A percentile compares a stretch with the other conserved stretches of the same genome.
These are phyloP conservation scores for Tulasnella sp. DNA, from an alignment of 768 basidiomycete species.

Conservation along the genomic window DNA sequence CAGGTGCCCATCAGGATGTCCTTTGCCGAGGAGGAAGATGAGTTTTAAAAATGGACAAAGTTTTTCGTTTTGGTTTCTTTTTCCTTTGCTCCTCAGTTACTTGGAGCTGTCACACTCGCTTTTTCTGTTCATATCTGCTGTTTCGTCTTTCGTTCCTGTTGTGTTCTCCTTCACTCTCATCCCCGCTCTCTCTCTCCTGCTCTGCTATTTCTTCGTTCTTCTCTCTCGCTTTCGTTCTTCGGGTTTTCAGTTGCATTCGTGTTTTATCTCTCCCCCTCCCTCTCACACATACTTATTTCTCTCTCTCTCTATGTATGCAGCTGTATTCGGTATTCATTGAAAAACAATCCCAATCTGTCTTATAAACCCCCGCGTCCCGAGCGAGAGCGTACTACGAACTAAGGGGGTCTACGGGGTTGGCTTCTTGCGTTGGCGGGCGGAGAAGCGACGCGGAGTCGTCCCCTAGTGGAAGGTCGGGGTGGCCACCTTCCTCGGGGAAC, in stretches of 20 bases:
- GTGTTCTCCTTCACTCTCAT: neutral
- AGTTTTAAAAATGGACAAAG: neutral
- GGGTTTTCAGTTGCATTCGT: neutral
- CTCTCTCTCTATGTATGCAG: neutral
- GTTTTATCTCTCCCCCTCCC: neutral
- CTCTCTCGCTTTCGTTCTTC: neutral
- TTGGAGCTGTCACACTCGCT: neutral
- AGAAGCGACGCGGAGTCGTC: neutral
- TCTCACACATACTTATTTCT: conserved; percentile 3
- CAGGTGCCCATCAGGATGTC: conserved; percentile 17
- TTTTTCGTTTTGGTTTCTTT: too few relatives aligned
- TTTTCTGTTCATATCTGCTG: neutral
- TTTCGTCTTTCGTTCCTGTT: neutral
- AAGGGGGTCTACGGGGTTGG: neutral
- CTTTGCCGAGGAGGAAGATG: conserved; percentile 7
- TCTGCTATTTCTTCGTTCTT: neutral
- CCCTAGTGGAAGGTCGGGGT: neutral
- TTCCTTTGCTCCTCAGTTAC: neutral
- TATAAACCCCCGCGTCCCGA: neutral
- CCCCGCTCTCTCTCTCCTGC: neutral
- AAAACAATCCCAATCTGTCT: neutral
- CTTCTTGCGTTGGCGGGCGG: neutral
- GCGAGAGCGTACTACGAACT: neutral
- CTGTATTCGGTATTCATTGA: neutral
- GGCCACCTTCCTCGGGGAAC: neutral